Evolutionary conservation across 2,329 filamentous ascomycete species (phyloP).

Genomic region (Aspergillus glaucus): DNA sequence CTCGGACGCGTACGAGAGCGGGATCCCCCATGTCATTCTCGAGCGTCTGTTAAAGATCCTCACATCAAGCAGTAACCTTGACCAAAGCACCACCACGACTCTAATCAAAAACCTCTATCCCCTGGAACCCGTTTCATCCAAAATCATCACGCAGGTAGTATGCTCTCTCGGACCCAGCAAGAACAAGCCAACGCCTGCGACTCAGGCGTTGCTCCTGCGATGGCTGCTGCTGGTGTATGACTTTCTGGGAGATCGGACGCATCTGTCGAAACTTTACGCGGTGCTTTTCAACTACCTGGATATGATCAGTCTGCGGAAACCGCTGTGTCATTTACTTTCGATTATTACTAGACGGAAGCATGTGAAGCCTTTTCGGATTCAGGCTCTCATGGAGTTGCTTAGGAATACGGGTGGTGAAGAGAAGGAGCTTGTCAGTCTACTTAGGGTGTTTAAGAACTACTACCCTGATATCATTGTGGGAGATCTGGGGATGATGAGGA

Average conservation of each 20-base stretch:
- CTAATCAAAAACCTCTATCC: constrained; percentile 73
- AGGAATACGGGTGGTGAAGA: constrained; percentile 58
- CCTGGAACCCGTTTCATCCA: constrained; percentile 54
- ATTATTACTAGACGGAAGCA: constrained; percentile 74
- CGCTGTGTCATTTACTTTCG: constrained; percentile 69
- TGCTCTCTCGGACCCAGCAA: constrained; percentile 71
- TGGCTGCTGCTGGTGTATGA: constrained; percentile 77
- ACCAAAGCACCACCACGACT: constrained; percentile 65
- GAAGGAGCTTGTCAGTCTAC: constrained; percentile 63
- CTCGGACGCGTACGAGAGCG: constrained; percentile 60
- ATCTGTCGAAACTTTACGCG: constrained; percentile 64
- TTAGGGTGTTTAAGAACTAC: constrained; percentile 83
- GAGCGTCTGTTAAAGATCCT: constrained; percentile 60
- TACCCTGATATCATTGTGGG: constrained; percentile 83
- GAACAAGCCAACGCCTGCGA: constrained; percentile 63
- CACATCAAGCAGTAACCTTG: constrained; percentile 61
- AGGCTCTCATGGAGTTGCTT: constrained; percentile 55
- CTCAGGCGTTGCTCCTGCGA: constrained; percentile 65
- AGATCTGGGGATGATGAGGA: constrained; percentile 47
- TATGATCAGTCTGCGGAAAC: constrained; percentile 66
- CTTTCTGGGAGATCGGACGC: constrained; percentile 55
- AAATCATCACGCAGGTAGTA: constrained; percentile 59
- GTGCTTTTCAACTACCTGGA: constrained; percentile 77
- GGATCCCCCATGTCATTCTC: constrained; percentile 57
- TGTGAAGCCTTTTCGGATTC: constrained; percentile 76